Evolutionary conservation across 345 rosid genomes (phyloP).

Genomic region (Bruguiera parviflora): DNA sequence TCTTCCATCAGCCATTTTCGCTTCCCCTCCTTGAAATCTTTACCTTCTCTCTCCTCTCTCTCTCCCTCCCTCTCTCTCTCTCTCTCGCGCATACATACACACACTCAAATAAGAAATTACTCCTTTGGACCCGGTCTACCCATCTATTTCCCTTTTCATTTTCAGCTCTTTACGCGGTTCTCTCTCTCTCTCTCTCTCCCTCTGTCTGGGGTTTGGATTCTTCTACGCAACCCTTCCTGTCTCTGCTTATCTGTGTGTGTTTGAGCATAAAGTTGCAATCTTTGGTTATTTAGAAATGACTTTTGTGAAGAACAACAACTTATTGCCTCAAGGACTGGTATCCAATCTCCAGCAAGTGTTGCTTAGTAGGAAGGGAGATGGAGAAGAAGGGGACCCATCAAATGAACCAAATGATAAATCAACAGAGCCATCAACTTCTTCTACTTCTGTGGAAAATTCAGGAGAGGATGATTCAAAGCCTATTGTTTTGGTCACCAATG

Average conservation of each 20-base stretch:
- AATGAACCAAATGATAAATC: constrained; percentile 1
- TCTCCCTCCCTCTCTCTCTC: not conserved
- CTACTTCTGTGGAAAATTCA: not conserved
- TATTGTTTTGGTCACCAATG: constrained; percentile 28
- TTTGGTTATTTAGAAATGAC: constrained; percentile 3
- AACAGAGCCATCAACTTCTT: not conserved
- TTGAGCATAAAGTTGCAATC: not conserved
- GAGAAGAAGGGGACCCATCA: not conserved
- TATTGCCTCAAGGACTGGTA: constrained; percentile 34
- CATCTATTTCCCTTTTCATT: not conserved
- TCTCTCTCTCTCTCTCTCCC: not conserved
- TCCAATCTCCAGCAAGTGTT: constrained; percentile 37
- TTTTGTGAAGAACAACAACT: constrained; percentile 31
- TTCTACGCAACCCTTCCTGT: not conserved
- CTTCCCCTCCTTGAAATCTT: not conserved
- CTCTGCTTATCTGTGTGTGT: not conserved
- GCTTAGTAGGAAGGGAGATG: constrained; percentile 16
- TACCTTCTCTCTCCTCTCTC: not conserved
- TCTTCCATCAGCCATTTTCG: no score
- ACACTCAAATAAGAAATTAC: not conserved
- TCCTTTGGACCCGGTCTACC: not conserved
- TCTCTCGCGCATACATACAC: not conserved
- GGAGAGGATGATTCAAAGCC: constrained; percentile 11
- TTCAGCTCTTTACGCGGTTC: not conserved
- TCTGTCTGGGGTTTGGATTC: not conserved